Evolutionary conservation across 331 rosid species (phyloP), one percentile per base, ranked within the genome.

Genomic region (Quercus phellos): DNA sequence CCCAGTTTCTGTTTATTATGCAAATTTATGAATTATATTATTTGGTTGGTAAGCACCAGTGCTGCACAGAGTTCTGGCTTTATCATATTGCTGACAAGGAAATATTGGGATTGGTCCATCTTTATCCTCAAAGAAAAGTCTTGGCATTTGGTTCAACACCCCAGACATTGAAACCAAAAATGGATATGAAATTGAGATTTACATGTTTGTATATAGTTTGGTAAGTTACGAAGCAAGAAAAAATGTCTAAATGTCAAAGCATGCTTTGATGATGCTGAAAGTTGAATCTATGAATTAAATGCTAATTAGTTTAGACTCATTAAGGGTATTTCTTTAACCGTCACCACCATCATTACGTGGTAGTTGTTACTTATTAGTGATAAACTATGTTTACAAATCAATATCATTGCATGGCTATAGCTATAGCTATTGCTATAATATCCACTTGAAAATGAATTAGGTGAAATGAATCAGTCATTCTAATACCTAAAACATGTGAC

Each of bases 111-210:
- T 1, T 46, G 7, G 16, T 10, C 29, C 24, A 27, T 27, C 53
- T 43, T 21, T 69, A 14, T 74, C 77, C 76, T 51, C 64, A n/a
- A 12, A 24, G 53, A 10, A 34, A 12, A 24, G 53, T 12, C 73
- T 29, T 77, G 59, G 68, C 74, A 59, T 64, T 60, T 81, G 87
- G 81, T 79, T 85, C 85, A 80, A 82, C 83, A 75, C 79, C 84
- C 53, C 53, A 38, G 42, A 78, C 34, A 22, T 53, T 18, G 51
- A 66, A 10, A 8, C 34, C 27, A 27, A 32, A 34, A 7, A 14
- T 64, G 70, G 46, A 61, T 12, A 46, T 46, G 53, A 46, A 3
- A 46, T 46, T 46, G 53, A 46, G 53, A 3, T 46, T 3, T 38
- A 38, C 46, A 0, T 13, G 2, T 46, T 46, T 46, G 1, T 3